Evolutionary conservation across 1,139 yeast genomes (phyloP).

Genomic region (Blastobotrys buckinghamii): DNA sequence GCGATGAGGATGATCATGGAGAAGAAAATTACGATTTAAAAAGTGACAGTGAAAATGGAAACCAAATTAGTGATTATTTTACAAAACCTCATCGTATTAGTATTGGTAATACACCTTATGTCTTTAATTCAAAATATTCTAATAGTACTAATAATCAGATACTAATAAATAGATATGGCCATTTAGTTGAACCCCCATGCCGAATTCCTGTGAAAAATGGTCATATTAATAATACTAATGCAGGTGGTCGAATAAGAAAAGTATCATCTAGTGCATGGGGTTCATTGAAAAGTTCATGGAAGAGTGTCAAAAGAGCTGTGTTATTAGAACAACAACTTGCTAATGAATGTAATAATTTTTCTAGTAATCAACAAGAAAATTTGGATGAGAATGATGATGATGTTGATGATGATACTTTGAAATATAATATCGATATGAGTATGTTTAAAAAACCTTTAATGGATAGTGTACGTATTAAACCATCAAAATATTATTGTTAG

Average conservation of each 20-base stretch:
- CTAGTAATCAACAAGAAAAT: too few species aligned
- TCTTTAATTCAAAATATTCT: background rate
- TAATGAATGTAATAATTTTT: too few species aligned
- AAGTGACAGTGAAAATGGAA: background rate
- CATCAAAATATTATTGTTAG: background rate
- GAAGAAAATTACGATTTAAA: background rate
- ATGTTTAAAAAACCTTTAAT: background rate
- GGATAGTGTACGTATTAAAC: background rate
- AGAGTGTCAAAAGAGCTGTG: background rate
- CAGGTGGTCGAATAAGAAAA: background rate
- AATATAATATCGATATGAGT: slow-evolving; percentile 3
- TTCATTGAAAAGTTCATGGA: slow-evolving; percentile 1
- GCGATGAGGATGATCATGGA: background rate
- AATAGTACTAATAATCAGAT: background rate
- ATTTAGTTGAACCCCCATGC: background rate
- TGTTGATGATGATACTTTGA: background rate
- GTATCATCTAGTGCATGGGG: slow-evolving; percentile 2
- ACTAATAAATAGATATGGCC: background rate
- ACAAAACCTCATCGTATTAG: background rate
- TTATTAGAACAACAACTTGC: background rate
- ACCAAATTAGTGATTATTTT: background rate
- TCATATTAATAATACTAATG: background rate
- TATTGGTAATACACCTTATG: background rate
- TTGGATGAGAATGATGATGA: background rate
- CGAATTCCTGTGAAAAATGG: background rate